Evolutionary conservation across 345 rosid genomes (phyloP), one percentile per base, ranked within the genome.

Genomic region (Populus deltoides): DNA sequence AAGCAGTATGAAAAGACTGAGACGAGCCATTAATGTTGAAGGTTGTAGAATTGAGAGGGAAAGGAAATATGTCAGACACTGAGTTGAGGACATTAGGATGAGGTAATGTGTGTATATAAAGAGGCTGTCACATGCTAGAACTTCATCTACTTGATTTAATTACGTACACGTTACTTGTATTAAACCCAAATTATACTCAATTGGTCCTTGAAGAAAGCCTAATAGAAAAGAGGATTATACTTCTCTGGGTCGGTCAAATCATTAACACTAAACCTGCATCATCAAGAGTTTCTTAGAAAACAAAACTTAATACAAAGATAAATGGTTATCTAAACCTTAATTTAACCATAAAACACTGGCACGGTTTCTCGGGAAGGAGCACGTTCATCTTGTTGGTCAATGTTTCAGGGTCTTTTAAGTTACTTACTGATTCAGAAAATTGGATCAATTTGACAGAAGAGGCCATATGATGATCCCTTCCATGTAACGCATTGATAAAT

Each of bases 1-100:
- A 1, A 75, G 24, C 6, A 20, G 49, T 4, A 78, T 57, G 77
- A 76, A 39, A 70, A 73, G 35, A 18, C 36, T 20, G 61, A 49
- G 63, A 66, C 55, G 53, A 55, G 80, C 82, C 91, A 86, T 88
- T 57, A 61, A 72, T 31, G 43, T 22, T 68, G 77, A 45, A 29
- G 4, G 8, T 36, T 24, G 43, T 36, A 29, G 67, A 25, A 22
- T 36, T 55, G 49, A 47, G 31, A 53, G 53, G 43, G 33, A 6
- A 5, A 20, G 8, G 25, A 36, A 69, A 24, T 24, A 22, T 69
- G 65, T 18, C 22, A 20, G 17, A 36, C n/a, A 38, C 8, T 20
- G 2, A 12, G 51, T 29, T 36, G 74, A 55, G 16, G 51, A 38
- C 12, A 49, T 55, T 33, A 65, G 49, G 45, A 49, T 13, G 22